These are phyloP conservation scores for Knufia fluminis DNA, from an alignment of 2,329 filamentous ascomycete genomes.

Conservation along the genomic window DNA sequence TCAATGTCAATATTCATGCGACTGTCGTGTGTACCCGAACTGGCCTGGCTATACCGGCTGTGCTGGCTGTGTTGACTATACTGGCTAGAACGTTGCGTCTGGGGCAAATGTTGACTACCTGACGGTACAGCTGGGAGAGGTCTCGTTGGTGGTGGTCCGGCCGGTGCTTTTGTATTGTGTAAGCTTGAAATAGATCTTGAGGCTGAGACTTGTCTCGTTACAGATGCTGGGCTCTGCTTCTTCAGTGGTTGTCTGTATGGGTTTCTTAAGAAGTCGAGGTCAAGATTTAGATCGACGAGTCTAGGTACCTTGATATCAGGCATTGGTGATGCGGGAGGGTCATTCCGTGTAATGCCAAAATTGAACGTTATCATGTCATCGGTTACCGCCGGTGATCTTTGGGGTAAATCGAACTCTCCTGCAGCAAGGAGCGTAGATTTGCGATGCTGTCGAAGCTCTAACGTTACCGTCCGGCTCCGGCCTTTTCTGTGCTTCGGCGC, in stretches of 20 bases:
- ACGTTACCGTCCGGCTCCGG: conserved; percentile 6
- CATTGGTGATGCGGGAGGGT: conserved; percentile 3
- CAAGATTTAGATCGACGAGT: neutral
- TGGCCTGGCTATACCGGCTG: neutral
- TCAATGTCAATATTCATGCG: no score
- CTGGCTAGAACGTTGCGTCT: neutral
- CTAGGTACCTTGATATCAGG: conserved; percentile 2
- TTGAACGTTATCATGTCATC: conserved; percentile 9
- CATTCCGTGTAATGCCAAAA: neutral
- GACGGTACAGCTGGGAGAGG: conserved; percentile 5
- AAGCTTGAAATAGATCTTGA: neutral
- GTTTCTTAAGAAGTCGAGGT: conserved; percentile 1
- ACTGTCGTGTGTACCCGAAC: no score
- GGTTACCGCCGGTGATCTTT: conserved; percentile 13
- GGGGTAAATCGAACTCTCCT: conserved; percentile 5
- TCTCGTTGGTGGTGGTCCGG: conserved; percentile 3
- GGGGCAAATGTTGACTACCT: neutral
- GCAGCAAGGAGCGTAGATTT: conserved; percentile 2
- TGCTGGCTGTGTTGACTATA: neutral
- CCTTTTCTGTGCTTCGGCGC: conserved; percentile 1
- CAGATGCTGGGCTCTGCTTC: neutral
- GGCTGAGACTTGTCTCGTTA: neutral
- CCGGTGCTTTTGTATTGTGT: conserved; percentile 1
- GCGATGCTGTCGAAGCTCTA: conserved; percentile 5
- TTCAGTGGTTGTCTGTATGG: neutral